Base-by-base conservation (phyloP, 1,284 basidiomycete genomes). In the Sporisorium iseilematis-ciliati region DNA sequence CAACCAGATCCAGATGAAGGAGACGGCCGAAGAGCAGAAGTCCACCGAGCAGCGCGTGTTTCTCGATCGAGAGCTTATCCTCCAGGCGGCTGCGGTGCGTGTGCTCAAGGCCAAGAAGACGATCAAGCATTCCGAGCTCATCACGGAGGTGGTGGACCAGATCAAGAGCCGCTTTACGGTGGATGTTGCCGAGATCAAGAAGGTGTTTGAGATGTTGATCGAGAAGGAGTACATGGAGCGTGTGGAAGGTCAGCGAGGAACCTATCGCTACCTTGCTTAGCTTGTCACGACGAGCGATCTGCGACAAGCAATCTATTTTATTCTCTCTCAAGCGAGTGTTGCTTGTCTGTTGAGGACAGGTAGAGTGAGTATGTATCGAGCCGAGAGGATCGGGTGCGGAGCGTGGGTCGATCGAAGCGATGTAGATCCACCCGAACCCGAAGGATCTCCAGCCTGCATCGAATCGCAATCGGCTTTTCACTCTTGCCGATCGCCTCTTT, bases 1-100 rank as follows among this genome's bases (percentile, higher is more conserved):
- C 87, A 97, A 96, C 83, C 93, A 95, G 56, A 97, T 99, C 71
- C 96, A 98, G 86, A 92, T 92, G 50, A 94, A 95, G 83, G 92
- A 95, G 79, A 91, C 93, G 65, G 92, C 90, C 35, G 95, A 97
- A 84, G 96, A 98, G 87, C 91, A 92, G 26, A 89, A 90, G 75
- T 89, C 91, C 72, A 96, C 94, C 8, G 92, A 94, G 80, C 89
- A 89, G 18, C 89, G 91, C 43, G 94, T 98, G 45, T 91, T 95
- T 67, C 89, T 91, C 40, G 94, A 97, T 85, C 90, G 96, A 65
- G 91, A 92, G 68, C 89, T 92, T 69, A 90, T 92, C 56, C 88
- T 98, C 26, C 95, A 98, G 78, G 94, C 95, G 0, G 94, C 95
- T 7, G 95, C 97, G 75, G 84, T 85, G 51, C 78, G 84, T 14